Percentiles rank a stretch among this genome's conserved stretches.
phyloP scores from a whole-genome alignment of 129 eudicot species.

The Chrysanthemum seticuspe region DNA sequence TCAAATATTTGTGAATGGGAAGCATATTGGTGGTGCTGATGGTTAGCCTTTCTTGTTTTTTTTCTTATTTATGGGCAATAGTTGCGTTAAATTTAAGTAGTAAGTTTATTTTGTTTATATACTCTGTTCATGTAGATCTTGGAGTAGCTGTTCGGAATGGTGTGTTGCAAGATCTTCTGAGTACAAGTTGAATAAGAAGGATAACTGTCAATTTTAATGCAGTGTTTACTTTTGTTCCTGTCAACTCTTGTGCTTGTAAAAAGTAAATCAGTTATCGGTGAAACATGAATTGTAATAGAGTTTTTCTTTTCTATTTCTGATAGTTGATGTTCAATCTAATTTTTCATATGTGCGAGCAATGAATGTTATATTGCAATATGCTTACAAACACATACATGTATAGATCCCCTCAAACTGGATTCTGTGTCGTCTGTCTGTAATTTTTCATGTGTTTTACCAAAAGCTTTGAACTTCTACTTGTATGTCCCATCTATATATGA shows the following conservation, averaged over 20 bases:
- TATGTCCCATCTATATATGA: slow-evolving; percentile 20
- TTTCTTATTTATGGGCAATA: background rate
- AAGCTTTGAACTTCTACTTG: slow-evolving; percentile 20
- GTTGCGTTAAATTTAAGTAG: background rate
- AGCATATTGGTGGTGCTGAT: slow-evolving; percentile 95
- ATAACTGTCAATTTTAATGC: slow-evolving; percentile 16
- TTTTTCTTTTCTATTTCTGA: background rate
- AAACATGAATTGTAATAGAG: slow-evolving; percentile 22
- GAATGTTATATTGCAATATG: too few relatives aligned
- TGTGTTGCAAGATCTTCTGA: slow-evolving; percentile 56
- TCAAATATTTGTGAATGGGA: slow-evolving; percentile 94
- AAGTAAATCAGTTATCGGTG: slow-evolving; percentile 24
- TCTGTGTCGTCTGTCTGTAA: background rate
- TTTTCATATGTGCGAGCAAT: too few relatives aligned
- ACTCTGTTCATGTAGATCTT: slow-evolving; percentile 50
- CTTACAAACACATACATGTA: too few relatives aligned
- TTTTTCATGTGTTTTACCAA: slow-evolving; percentile 16
- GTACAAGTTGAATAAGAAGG: slow-evolving; percentile 34
- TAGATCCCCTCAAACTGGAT: background rate
- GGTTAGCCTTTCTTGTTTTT: slow-evolving; percentile 51
- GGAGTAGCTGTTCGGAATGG: slow-evolving; percentile 57
- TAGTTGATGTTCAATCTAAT: too few relatives aligned
- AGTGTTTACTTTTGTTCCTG: slow-evolving; percentile 25
- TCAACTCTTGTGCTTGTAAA: slow-evolving; percentile 12
- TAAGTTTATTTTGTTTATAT: background rate